Evolutionary conservation across 148 eudicot genomes (phyloP).

Genomic region (Chenopodium suecicum): DNA sequence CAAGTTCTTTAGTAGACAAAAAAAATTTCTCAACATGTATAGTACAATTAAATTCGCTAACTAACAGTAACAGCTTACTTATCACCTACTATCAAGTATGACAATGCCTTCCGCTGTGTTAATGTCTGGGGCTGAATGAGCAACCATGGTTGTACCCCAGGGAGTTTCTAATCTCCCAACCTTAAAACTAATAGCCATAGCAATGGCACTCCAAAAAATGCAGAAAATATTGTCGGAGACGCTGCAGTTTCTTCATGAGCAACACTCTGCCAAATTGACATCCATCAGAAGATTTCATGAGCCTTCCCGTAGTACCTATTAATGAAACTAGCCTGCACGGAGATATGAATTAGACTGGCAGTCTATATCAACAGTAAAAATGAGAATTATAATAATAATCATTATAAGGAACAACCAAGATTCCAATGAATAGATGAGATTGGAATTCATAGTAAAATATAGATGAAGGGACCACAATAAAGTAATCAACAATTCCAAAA

Average conservation of each 20-base stretch:
- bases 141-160: conserved; percentile 21
- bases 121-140: conserved; percentile 10
- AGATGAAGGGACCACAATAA: neutral
- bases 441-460: neutral
- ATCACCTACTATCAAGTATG: neutral
- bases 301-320: conserved; percentile 98
- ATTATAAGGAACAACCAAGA: neutral
- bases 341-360: conserved; percentile 2
- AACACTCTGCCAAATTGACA: neutral
- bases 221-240: neutral
- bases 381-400: neutral
- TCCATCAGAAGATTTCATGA: conserved; percentile 53
- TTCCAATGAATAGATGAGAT: neutral
- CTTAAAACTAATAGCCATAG: neutral
- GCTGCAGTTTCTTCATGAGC: neutral
- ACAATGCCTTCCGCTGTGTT: neutral
- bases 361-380: neutral
- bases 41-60: conserved; percentile 21
- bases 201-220: conserved; percentile 4
- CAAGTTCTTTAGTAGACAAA: conserved; percentile 4
- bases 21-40: conserved; percentile 11
- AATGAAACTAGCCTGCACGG: conserved; percentile 73
- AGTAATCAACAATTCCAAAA: neutral
- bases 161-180: conserved; percentile 13
- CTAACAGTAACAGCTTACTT: conserved; percentile 21